phyloP scores from a whole-genome alignment of 2,329 filamentous ascomycete species.

The Akanthomyces muscarius region DNA sequence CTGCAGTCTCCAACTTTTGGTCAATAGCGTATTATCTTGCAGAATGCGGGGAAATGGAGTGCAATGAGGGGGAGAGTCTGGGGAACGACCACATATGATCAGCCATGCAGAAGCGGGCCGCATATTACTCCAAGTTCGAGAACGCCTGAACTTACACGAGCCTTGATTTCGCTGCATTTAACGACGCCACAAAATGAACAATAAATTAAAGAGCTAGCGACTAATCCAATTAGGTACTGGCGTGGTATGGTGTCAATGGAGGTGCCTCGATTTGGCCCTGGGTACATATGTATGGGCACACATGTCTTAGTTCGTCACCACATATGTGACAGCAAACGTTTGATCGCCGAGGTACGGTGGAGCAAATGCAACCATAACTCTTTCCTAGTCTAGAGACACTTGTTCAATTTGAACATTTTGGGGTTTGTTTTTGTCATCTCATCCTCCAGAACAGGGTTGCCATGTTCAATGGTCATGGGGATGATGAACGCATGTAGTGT shows the following conservation, averaged over 20 bases:
- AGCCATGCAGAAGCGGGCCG: background rate
- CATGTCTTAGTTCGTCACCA: background rate
- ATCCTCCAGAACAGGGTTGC: background rate
- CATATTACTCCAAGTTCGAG: background rate
- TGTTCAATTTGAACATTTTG: background rate
- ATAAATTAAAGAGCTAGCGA: too few species aligned
- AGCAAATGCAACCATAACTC: background rate
- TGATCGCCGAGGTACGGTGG: background rate
- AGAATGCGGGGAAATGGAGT: slow-evolving; percentile 3
- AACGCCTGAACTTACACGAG: background rate
- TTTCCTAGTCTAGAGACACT: background rate
- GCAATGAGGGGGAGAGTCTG: background rate
- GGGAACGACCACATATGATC: background rate
- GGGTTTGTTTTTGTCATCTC: background rate
- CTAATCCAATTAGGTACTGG: background rate
- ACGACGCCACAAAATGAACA: too few species aligned
- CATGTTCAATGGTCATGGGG: background rate
- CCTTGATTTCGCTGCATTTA: background rate
- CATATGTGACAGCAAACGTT: slow-evolving; percentile 4
- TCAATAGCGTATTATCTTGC: background rate
- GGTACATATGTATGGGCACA: slow-evolving; percentile 14
- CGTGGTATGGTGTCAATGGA: background rate
- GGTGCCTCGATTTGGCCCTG: background rate
- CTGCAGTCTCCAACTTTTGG: background rate
- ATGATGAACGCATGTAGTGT: too few species aligned